These are phyloP conservation scores for Xylaria venustula DNA, from an alignment of 495 filamentous ascomycete species.

Conservation along the genomic window DNA sequence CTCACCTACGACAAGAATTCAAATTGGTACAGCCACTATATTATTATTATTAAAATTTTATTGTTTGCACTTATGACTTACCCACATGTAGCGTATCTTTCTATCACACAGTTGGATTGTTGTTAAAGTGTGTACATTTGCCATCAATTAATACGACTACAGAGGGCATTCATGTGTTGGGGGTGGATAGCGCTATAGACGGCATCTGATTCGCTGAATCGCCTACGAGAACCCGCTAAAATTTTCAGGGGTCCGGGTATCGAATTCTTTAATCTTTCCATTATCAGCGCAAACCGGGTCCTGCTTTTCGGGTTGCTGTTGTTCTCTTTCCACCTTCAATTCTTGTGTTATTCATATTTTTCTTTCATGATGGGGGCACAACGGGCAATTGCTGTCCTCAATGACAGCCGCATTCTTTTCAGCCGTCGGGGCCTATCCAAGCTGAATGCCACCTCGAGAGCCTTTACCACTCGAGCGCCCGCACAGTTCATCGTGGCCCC, in stretches of 20 bases:
- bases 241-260: conserved; percentile 28
- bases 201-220: conserved; percentile 5
- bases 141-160: too few species aligned
- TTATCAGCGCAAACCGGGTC: neutral
- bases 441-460: conserved; percentile 26
- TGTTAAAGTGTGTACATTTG: too few species aligned
- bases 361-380: conserved; percentile 43
- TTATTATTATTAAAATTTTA: too few species aligned
- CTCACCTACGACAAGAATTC: too few species aligned
- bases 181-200: neutral
- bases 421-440: conserved; percentile 31
- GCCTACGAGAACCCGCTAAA: conserved; percentile 25
- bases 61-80: too few species aligned
- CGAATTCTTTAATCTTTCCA: neutral
- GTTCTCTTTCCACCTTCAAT: neutral
- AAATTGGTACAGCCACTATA: too few species aligned
- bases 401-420: conserved; percentile 34
- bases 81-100: too few species aligned
- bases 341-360: conserved; percentile 16
- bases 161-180: neutral
- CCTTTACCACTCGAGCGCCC: conserved; percentile 15
- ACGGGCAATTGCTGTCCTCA: conserved; percentile 41
- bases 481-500: conserved; percentile 27
- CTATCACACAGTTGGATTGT: too few species aligned
- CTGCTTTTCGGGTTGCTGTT: too few species aligned